Evolutionary conservation across 345 rosid genomes (phyloP), one percentile per base, ranked within the genome.

Genomic region (Nephelium lappaceum): DNA sequence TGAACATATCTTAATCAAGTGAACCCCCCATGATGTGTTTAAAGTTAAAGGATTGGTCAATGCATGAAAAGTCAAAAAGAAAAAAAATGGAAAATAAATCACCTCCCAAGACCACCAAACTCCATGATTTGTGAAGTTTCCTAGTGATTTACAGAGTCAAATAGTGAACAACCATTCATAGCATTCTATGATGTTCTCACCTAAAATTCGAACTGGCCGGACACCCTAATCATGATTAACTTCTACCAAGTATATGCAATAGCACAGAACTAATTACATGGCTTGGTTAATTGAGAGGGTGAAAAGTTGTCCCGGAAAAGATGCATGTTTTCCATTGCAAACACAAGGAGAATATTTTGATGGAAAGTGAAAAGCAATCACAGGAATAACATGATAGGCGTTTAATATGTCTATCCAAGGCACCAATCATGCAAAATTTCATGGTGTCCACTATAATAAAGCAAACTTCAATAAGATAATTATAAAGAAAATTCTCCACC

Each of bases 361-460:
- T 60, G 64, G 64, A 60, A 21, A 60, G 64, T 60, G 64, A 60
- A 60, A 60, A 60, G 74, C 74, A 72, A 69, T 69, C 73, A 76
- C 72, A 72, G 36, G 73, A 75, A 65, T 36, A 27, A 64, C 11
- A 79, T 72, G 84, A 87, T 83, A 1, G 58, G n/a, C 16, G 19
- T 53, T 16, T 49, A 16, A 5, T 18, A 36, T 77, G 77, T 82
- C 78, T 2, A 77, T 77, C 82, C 42, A 53, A 68, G 11, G 67
- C 82, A 67, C 81, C 80, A 81, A 86, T 83, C 85, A 85, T 79
- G 91, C 90, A 85, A 80, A 78, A 77, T 74, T 69, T 80, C 84
- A 81, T 76, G 86, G 75, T 81, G 77, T 81, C 83, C 83, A 79
- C 88, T 84, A 83, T 76, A 78, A 69, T 80, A 75, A 81, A 86